Conservation (phyloP, 495 filamentous ascomycete genomes). For the Tuber calosporum region DNA sequence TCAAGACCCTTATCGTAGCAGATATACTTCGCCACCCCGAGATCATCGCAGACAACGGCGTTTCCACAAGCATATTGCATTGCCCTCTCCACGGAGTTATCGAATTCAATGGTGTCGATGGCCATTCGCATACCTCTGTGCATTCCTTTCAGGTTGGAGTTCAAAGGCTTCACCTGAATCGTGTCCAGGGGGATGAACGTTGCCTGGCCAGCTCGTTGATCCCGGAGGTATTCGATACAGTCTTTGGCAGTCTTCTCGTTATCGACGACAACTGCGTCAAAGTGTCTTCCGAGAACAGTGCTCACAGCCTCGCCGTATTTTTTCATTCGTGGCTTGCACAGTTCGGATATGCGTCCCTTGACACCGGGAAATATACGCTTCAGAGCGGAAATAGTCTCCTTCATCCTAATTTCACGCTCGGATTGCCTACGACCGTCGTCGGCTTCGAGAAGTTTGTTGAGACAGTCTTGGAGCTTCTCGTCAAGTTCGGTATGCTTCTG, state of each 20-base stretch:
- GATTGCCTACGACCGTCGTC: slow-evolving; percentile 75
- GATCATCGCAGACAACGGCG: slow-evolving; percentile 86
- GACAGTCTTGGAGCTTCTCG: slow-evolving; percentile 75
- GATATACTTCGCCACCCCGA: slow-evolving; percentile 76
- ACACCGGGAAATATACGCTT: slow-evolving; percentile 91
- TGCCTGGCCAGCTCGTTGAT: slow-evolving; percentile 73
- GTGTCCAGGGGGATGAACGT: slow-evolving; percentile 95
- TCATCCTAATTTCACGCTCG: slow-evolving; percentile 66
- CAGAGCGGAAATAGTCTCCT: slow-evolving; percentile 72
- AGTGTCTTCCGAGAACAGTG: slow-evolving; percentile 84
- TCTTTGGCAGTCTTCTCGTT: slow-evolving; percentile 89
- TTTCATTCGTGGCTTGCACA: slow-evolving; percentile 93
- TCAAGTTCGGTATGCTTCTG: slow-evolving; percentile 80
- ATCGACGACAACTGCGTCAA: slow-evolving; percentile 93
- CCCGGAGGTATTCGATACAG: slow-evolving; percentile 87
- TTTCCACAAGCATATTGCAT: slow-evolving; percentile 93
- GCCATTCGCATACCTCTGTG: slow-evolving; percentile 77
- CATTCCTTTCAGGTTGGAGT: slow-evolving; percentile 84
- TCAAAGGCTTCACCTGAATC: slow-evolving; percentile 82
- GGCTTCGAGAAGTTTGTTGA: slow-evolving; percentile 71
- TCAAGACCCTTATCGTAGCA: slow-evolving; percentile 79
- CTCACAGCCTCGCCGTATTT: slow-evolving; percentile 89
- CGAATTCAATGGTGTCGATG: slow-evolving; percentile 94
- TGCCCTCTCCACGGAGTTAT: slow-evolving; percentile 74
- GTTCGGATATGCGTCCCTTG: slow-evolving; percentile 77